These are phyloP conservation scores for Aspergillus candidus DNA, from an alignment of 2,329 filamentous ascomycete species.

Conservation along the genomic window DNA sequence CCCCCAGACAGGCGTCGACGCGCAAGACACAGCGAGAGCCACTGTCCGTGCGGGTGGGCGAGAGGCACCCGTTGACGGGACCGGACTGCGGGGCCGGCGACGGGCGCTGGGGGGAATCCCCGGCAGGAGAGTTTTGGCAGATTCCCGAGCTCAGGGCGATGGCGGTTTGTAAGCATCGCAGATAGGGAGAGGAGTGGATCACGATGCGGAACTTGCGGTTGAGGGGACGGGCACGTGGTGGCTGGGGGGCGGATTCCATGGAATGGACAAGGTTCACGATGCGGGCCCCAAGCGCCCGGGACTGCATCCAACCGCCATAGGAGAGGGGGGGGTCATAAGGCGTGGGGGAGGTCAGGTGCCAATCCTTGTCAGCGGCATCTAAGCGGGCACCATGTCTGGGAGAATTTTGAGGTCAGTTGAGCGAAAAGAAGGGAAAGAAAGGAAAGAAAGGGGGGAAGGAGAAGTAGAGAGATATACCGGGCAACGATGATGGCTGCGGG, in stretches of 20 bases:
- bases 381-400: conserved; percentile 82
- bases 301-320: conserved; percentile 89
- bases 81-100: not conserved
- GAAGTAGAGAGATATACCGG: conserved; percentile 28
- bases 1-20: conserved; percentile 86
- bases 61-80: conserved; percentile 1
- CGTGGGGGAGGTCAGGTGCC: conserved; percentile 86
- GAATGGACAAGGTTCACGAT: conserved; percentile 67
- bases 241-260: conserved; percentile 30
- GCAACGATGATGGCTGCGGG: conserved; percentile 40
- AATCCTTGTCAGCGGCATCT: conserved; percentile 89
- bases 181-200: conserved; percentile 88
- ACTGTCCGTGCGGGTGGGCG: not conserved
- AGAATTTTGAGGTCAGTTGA: not conserved
- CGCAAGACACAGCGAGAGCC: conserved; percentile 49
- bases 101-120: conserved; percentile 10
- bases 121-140: conserved; percentile 39
- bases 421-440: not conserved
- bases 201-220: conserved; percentile 66
- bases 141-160: conserved; percentile 83
- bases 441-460: not conserved
- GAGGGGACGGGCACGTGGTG: conserved; percentile 7
- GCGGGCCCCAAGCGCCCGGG: conserved; percentile 70
- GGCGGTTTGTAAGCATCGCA: conserved; percentile 88
- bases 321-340: conserved; percentile 95